These are phyloP conservation scores for Rubus idaeus DNA, from an alignment of 306 rosid species.

Conservation along the genomic window DNA sequence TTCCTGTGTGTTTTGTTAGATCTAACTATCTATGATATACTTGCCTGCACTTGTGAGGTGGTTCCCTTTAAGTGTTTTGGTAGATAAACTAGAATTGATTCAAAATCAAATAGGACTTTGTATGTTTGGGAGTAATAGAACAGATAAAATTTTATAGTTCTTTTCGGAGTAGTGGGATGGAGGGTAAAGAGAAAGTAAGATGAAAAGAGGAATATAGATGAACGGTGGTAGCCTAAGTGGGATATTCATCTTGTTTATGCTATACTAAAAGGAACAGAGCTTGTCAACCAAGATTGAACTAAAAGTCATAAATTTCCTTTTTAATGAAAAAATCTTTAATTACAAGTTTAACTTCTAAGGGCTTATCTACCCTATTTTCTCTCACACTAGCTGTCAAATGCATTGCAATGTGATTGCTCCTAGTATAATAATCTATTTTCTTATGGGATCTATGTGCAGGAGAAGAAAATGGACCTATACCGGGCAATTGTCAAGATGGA, in stretches of 20 bases:
- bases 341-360: neutral
- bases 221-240: neutral
- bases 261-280: neutral
- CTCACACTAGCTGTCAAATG: neutral
- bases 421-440: neutral
- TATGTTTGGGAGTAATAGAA: slow-evolving; percentile 6
- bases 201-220: neutral
- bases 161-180: neutral
- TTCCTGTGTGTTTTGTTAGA: neutral
- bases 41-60: neutral
- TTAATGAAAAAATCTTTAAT: neutral
- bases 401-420: neutral
- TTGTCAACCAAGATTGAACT: neutral
- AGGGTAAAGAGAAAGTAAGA: neutral
- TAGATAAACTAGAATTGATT: neutral
- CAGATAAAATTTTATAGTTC: neutral
- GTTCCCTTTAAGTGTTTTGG: neutral
- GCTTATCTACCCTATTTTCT: neutral
- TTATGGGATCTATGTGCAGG: slow-evolving; percentile 40
- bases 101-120: neutral
- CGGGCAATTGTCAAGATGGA: slow-evolving; percentile 84
- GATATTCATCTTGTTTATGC: neutral
- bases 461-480: slow-evolving; percentile 91
- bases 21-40: slow-evolving; percentile 20
- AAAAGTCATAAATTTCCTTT: neutral